phyloP scores from a whole-genome alignment of 805 yeast genomes.

The Cyberlindnera lachancei region DNA sequence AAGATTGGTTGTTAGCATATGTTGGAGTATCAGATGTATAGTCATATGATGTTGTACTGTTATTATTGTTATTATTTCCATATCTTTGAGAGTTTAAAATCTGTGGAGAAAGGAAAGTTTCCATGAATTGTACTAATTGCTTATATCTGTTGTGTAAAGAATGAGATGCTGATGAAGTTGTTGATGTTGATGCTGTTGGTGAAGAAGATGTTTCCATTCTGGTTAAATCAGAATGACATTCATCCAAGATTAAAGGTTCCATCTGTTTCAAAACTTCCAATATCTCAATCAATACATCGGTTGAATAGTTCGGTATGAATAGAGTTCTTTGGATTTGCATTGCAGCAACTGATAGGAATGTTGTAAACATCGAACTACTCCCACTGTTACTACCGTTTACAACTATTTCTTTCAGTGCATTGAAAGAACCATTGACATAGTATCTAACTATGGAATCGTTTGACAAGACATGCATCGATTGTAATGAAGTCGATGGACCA shows the following conservation, averaged over 20 bases:
- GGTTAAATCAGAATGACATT: too few species aligned
- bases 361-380: constrained; percentile 13
- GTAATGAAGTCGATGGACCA: constrained; percentile 13
- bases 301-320: constrained; percentile 16
- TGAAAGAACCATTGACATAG: constrained; percentile 13
- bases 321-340: constrained; percentile 7
- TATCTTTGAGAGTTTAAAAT: not conserved
- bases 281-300: constrained; percentile 14
- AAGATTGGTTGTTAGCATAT: too few species aligned
- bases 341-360: constrained; percentile 7
- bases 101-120: constrained; percentile 3
- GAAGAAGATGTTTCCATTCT: too few species aligned
- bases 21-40: constrained; percentile 6
- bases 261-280: constrained; percentile 9
- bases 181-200: too few species aligned
- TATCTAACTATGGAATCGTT: constrained; percentile 7
- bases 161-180: constrained; percentile 10
- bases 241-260: constrained; percentile 2
- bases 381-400: constrained; percentile 5
- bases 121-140: constrained; percentile 7
- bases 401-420: constrained; percentile 12
- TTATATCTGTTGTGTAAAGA: constrained; percentile 4
- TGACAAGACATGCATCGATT: constrained; percentile 10
- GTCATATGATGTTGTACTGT: too few species aligned
- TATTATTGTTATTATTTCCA: too few species aligned